Evolutionary conservation across 2,329 filamentous ascomycete genomes (phyloP).

Genomic region (Cercospora janseana): DNA sequence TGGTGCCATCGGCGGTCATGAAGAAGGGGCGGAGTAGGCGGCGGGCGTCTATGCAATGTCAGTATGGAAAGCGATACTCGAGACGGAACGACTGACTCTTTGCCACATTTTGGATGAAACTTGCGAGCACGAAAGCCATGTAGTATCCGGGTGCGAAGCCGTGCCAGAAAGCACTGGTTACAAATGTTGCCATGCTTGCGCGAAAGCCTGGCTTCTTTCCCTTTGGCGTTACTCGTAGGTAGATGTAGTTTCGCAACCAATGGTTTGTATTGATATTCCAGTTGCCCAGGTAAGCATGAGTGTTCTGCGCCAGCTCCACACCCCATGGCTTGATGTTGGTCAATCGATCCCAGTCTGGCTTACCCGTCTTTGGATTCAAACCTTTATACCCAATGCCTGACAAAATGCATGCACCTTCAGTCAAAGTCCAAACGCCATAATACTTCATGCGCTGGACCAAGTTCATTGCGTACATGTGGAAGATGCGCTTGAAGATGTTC

Average conservation of each 20-base stretch:
- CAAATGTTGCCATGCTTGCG: constrained; percentile 89
- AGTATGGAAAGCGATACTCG: neutral
- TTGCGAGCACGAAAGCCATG: constrained; percentile 81
- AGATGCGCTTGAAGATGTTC: constrained; percentile 69
- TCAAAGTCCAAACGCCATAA: constrained; percentile 91
- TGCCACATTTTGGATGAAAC: constrained; percentile 86
- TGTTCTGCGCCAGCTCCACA: constrained; percentile 89
- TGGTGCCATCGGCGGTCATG: constrained; percentile 70
- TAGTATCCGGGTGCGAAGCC: constrained; percentile 98
- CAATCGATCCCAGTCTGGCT: constrained; percentile 83
- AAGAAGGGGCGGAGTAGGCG: constrained; percentile 91
- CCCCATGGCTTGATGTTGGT: constrained; percentile 84
- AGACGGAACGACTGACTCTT: constrained; percentile 67
- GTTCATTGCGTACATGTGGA: constrained; percentile 78
- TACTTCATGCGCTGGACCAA: constrained; percentile 85
- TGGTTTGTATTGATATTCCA: constrained; percentile 99
- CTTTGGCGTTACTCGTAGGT: constrained; percentile 88
- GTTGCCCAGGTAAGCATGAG: constrained; percentile 81
- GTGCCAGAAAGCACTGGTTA: constrained; percentile 94
- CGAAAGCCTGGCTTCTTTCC: constrained; percentile 96
- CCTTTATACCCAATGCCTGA: constrained; percentile 93
- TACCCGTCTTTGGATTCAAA: constrained; percentile 78
- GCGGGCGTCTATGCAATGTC: constrained; percentile 66
- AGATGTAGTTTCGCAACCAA: constrained; percentile 95
- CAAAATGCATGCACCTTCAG: constrained; percentile 91